Evolutionary conservation across 1,284 basidiomycete species (phyloP).

Genomic region (Boletus semigastroideus): DNA sequence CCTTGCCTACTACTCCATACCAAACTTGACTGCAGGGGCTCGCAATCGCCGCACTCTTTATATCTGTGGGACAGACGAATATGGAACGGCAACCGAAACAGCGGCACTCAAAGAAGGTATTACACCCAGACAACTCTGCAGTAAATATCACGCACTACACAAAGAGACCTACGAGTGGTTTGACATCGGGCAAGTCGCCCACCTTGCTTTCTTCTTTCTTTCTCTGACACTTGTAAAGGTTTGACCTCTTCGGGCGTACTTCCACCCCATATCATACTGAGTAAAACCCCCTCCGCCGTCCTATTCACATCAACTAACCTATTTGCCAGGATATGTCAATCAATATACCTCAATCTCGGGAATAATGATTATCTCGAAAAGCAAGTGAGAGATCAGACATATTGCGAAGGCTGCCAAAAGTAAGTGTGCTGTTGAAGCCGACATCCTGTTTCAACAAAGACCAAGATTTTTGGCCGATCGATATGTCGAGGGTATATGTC

Average conservation of each 20-base stretch:
- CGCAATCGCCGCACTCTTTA: constrained; percentile 76
- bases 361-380: constrained; percentile 76
- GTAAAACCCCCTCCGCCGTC: constrained; percentile 46
- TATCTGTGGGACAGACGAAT: constrained; percentile 98
- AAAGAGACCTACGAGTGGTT: constrained; percentile 96
- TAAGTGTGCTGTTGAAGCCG: constrained; percentile 33
- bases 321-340: constrained; percentile 78
- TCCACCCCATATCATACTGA: constrained; percentile 90
- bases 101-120: constrained; percentile 94
- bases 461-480: constrained; percentile 89
- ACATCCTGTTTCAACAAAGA: neutral
- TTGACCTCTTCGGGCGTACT: constrained; percentile 96
- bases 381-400: constrained; percentile 89
- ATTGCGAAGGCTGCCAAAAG: constrained; percentile 89
- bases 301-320: constrained; percentile 7
- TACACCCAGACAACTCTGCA: constrained; percentile 85
- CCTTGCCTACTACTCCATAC: neutral
- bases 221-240: constrained; percentile 50
- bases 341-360: constrained; percentile 82
- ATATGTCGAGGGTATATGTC: constrained; percentile 93
- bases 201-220: neutral
- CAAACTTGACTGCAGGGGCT: constrained; percentile 49
- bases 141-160: constrained; percentile 92
- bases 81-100: constrained; percentile 98
- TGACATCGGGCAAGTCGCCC: constrained; percentile 65